phyloP scores from a whole-genome alignment of 441 rosid genomes.

The Erodium texanum region DNA sequence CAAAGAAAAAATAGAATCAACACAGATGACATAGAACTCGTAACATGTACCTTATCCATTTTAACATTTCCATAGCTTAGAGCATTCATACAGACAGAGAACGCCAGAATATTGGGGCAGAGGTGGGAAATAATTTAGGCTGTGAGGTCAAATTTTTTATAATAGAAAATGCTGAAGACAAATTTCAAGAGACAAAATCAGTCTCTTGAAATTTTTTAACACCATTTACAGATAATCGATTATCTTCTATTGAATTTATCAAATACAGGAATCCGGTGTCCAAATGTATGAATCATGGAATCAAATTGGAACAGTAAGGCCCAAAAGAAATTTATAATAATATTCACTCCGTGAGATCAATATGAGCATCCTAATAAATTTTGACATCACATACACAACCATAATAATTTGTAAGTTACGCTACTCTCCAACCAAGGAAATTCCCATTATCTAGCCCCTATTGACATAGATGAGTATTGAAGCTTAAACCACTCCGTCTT shows the following conservation, averaged over 20 bases:
- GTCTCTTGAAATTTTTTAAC: background rate
- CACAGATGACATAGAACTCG: background rate
- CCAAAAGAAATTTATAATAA: too few species aligned
- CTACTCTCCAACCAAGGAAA: background rate
- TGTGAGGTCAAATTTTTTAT: too few species aligned
- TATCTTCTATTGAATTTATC: background rate
- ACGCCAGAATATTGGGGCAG: background rate
- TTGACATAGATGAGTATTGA: background rate
- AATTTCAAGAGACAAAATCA: background rate
- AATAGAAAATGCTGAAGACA: too few species aligned
- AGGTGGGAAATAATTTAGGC: background rate
- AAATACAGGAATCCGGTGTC: background rate
- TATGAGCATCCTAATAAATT: too few species aligned
- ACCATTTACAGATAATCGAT: background rate
- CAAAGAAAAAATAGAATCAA: background rate
- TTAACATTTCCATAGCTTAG: too few species aligned
- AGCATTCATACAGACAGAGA: background rate
- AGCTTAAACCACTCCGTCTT: background rate
- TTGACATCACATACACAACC: background rate
- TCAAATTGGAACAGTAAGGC: too few species aligned
- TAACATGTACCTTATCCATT: background rate
- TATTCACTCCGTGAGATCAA: too few species aligned
- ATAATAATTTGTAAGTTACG: background rate
- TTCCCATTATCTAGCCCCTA: background rate
- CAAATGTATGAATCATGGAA: too few species aligned